These are phyloP conservation scores for Anthostomella pinea DNA, from an alignment of 2,329 filamentous ascomycete genomes.

Conservation along the genomic window DNA sequence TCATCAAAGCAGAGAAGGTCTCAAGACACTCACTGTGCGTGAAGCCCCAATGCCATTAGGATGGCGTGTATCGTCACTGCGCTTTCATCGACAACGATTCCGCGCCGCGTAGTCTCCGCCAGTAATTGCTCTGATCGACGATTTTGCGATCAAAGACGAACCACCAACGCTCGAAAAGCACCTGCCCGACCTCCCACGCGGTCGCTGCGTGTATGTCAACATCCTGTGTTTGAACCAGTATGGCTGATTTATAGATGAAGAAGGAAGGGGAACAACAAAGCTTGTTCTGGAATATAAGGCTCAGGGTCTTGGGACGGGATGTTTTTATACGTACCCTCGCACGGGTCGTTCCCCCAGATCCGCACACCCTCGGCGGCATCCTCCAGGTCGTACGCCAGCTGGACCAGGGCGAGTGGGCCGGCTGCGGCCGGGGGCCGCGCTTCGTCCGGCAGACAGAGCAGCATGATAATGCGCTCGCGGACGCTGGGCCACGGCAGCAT, in stretches of 20 bases:
- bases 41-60: too few species aligned
- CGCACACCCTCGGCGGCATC: constrained; percentile 50
- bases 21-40: too few species aligned
- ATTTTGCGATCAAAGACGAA: constrained; percentile 54
- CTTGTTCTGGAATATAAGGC: too few species aligned
- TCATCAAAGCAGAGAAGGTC: too few species aligned
- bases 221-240: not conserved
- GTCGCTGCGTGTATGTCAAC: constrained; percentile 20
- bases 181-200: constrained; percentile 57
- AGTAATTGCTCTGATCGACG: constrained; percentile 52
- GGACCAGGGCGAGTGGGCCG: constrained; percentile 45
- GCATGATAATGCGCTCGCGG: constrained; percentile 50
- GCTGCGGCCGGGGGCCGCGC: constrained; percentile 46
- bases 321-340: too few species aligned
- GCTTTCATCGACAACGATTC: constrained; percentile 23
- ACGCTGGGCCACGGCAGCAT: constrained; percentile 56
- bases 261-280: too few species aligned
- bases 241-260: not conserved
- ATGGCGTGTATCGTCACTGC: too few species aligned
- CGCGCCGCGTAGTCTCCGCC: constrained; percentile 46
- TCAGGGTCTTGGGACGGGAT: too few species aligned
- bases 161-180: constrained; percentile 60
- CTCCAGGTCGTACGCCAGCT: constrained; percentile 56
- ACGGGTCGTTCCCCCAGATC: constrained; percentile 49
- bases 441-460: constrained; percentile 48